Base-by-base conservation (phyloP, 495 filamentous ascomycete genomes). In the Aspergillus nanangensis region DNA sequence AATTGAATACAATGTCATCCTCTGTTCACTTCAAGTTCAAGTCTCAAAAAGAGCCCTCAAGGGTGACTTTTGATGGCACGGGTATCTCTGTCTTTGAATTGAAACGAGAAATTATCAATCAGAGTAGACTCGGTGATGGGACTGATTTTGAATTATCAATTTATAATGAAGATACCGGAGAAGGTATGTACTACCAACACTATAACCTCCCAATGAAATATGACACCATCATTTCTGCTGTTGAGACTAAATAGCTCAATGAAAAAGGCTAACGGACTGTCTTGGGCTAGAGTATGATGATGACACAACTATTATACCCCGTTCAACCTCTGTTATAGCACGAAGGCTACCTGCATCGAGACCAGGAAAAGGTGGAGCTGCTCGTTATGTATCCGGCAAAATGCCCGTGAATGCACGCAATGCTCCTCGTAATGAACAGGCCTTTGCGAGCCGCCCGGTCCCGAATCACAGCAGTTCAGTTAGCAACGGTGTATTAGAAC, bases 11-110 rank as follows among this genome's bases (percentile, higher is more conserved):
- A 72, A 98, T 98, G 93, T 78, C 91, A 70, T 96, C 94, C 45
- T 96, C 90, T 51, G 91, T 99, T 64, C 96, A 95, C 73, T 97
- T 95, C 86, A 95, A 95, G 73, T 99, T 97, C 86, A 97, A 96
- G 77, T 96, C 92, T 47, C 88, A 93, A 64, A 95, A 92, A 70
- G 94, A 97, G 65, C 88, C 92, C 44, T 86, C 88, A 18, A 78
- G 90, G 62, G 88, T 99, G 48, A 85, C 88, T 56, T 99, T 99
- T 71, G 93, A 99, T 72, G 93, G 93, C 60, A 96, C 93, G 57
- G 88, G 88, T 70, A 96, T 99, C 51, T 95, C 93, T 45, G 93
- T 97, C 56, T 99, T 96, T 72, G 93, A 97, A 66, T 70, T 97
- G 61, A 99, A 99, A 69, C 82, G 92, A 69, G 91, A 96, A 67